Evolutionary conservation across 1,139 yeast species (phyloP), one percentile per base, ranked within the genome.

Genomic region (Magnusiomyces ingens): DNA sequence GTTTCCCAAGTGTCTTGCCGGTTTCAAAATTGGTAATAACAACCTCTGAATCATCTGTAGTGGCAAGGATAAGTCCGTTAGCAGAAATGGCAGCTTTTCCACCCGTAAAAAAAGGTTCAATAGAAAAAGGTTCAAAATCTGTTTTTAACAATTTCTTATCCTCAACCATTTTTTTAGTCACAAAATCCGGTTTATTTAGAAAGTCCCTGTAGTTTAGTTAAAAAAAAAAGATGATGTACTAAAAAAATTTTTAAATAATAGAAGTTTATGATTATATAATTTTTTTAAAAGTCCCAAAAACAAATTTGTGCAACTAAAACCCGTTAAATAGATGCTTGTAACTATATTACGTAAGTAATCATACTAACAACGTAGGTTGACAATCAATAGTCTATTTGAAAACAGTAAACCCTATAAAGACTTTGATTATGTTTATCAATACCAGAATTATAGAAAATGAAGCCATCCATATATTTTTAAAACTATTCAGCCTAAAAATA

Each of bases 51-150:
- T 88, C 96, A 40, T 85, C 76, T 1, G 96, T 86, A 1, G 97
- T 85, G n/a, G 95, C 96, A 56, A 90, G 69, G 1, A 85, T 64
- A 12, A 72, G 65, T 2, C 90, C 93, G 62, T 84, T 84, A n/a
- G 69, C 70, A 1, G 88, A 79, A 10, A 86, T 67, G 1, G 89
- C 75, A 3, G 91, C 94, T 5, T 94, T 81, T 10, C 94, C 88
- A 13, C 97, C 96, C 11, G 88, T 80, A 66, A 87, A 93, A 64
- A 90, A 83, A 18, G 99, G 98, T 49, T 76, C 77, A 32, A 84
- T 71, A 48, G 81, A 75, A 12, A 71, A 62, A 55, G 75, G 75
- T 48, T 70, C 68, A 61, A 75, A 78, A 19, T 76, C 69, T 3
- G 72, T 67, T 54, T 68, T 73, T 45, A 73, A 18, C n/a, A 10